Percentiles rank a stretch among this genome's conserved stretches.
Evolutionary conservation across 495 filamentous ascomycete species (phyloP).

Genomic region (Peziza echinospora): DNA sequence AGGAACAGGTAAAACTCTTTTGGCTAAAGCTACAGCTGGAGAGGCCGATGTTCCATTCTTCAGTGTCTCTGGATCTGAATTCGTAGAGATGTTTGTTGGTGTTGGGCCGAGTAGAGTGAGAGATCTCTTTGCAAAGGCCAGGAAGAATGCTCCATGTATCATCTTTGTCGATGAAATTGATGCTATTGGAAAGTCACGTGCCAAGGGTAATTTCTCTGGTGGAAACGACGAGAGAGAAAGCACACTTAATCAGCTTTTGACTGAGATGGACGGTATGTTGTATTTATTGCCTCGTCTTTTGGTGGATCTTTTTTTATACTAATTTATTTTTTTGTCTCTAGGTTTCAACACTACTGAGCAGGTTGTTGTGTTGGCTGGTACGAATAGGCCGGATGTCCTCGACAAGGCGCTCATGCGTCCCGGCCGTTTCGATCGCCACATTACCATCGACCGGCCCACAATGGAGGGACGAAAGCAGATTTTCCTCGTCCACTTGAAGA

Average conservation of each 20-base stretch:
- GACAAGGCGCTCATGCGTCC: conserved; percentile 92
- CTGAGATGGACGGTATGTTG: conserved; percentile 81
- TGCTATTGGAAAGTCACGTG: conserved; percentile 78
- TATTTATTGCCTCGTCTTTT: too few relatives aligned
- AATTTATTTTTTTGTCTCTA: neutral
- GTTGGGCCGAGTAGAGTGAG: conserved; percentile 88
- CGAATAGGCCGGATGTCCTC: conserved; percentile 80
- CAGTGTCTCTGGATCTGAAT: conserved; percentile 94
- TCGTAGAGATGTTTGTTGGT: conserved; percentile 99
- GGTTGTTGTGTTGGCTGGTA: conserved; percentile 94
- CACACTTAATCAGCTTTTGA: conserved; percentile 93
- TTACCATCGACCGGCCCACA: conserved; percentile 75
- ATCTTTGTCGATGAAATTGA: conserved; percentile 99
- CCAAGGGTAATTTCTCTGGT: conserved; percentile 44
- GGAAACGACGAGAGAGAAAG: conserved; percentile 94
- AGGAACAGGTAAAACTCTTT: conserved; percentile 91
- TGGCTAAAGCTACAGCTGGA: conserved; percentile 92
- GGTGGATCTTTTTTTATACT: neutral
- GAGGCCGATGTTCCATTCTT: conserved; percentile 97
- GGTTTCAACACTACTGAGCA: conserved; percentile 87
- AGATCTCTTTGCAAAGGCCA: conserved; percentile 81
- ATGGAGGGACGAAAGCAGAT: conserved; percentile 95
- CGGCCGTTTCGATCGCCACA: conserved; percentile 90
- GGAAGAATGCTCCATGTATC: conserved; percentile 93
- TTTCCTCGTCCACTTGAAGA: conserved; percentile 76